These are phyloP conservation scores for Solanum virginianum DNA, from an alignment of 257 asterid genomes.

Conservation along the genomic window DNA sequence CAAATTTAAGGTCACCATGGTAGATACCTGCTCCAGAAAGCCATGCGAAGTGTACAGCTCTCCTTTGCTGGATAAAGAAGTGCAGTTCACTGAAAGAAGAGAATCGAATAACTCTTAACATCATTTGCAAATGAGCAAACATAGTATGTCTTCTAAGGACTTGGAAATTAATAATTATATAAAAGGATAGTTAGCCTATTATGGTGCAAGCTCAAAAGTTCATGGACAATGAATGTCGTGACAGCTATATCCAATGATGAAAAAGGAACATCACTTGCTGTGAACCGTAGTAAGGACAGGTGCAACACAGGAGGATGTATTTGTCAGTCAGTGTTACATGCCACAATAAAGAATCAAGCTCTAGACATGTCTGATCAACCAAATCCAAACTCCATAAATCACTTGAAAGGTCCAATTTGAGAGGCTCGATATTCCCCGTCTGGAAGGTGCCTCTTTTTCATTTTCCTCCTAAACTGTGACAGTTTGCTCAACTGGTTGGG, in stretches of 20 bases:
- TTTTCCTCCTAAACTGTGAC: not conserved
- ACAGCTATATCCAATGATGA: not conserved
- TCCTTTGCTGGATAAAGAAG: conserved; percentile 89
- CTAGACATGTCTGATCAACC: not conserved
- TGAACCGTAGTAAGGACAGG: not conserved
- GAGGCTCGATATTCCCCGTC: not conserved
- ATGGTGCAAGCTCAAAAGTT: not conserved
- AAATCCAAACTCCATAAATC: not conserved
- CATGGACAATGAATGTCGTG: not conserved
- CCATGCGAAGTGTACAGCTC: conserved; percentile 96
- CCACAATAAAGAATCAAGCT: not conserved
- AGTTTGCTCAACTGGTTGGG: not conserved
- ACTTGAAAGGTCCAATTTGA: not conserved
- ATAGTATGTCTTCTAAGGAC: not conserved
- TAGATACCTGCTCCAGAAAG: conserved; percentile 98
- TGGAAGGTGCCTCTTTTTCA: not conserved
- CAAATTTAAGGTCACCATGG: conserved; percentile 94
- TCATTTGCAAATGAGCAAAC: not conserved
- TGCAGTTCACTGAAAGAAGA: conserved; percentile 80
- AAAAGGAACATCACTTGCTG: not conserved
- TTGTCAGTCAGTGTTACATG: not conserved
- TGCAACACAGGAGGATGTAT: not conserved
- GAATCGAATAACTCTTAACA: not conserved
- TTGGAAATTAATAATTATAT: not conserved
- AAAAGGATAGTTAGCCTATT: not conserved